A percentile compares a stretch with the other conserved stretches of the same genome.
These are phyloP conservation scores for Gastrodia elata DNA, from an alignment of 106 monocot genomes.

Conservation along the genomic window DNA sequence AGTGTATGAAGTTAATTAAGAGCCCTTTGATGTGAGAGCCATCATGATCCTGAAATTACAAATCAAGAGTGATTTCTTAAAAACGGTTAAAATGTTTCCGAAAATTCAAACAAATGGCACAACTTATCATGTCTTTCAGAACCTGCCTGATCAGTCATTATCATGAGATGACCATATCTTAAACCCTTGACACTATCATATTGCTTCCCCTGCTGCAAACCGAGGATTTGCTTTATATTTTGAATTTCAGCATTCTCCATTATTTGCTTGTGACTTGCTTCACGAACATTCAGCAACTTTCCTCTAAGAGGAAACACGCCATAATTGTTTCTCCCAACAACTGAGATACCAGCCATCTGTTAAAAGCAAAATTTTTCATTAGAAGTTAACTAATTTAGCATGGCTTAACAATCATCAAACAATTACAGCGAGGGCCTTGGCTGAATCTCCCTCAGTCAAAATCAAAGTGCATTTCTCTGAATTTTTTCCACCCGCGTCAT, in stretches of 20 bases:
- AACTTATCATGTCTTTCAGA: not conserved
- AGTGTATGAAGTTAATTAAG: conserved; percentile 90
- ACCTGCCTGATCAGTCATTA: conserved; percentile 99
- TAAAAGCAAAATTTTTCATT: not conserved
- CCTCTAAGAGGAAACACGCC: conserved; percentile 95
- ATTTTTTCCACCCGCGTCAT: conserved; percentile 80
- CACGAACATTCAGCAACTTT: conserved; percentile 88
- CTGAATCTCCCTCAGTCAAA: conserved; percentile 98
- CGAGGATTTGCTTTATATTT: conserved; percentile 79
- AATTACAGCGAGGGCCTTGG: conserved; percentile 93
- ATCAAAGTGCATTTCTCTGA: conserved; percentile 88
- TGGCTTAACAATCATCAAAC: not conserved
- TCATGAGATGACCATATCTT: conserved; percentile 98
- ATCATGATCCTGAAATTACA: conserved; percentile 76
- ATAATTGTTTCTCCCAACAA: conserved; percentile 80
- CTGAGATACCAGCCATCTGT: conserved; percentile 91
- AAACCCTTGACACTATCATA: conserved; percentile 85
- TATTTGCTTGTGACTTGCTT: conserved; percentile 87
- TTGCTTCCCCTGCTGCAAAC: conserved; percentile 91
- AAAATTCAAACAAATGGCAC: not conserved
- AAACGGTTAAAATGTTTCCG: not conserved
- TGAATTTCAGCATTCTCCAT: conserved; percentile 96
- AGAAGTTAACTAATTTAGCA: not conserved
- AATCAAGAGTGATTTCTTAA: not conserved
- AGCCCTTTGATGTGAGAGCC: conserved; percentile 97